These are phyloP conservation scores for Nigrospora oryzae DNA, from an alignment of 2,329 filamentous ascomycete genomes.

Conservation along the genomic window DNA sequence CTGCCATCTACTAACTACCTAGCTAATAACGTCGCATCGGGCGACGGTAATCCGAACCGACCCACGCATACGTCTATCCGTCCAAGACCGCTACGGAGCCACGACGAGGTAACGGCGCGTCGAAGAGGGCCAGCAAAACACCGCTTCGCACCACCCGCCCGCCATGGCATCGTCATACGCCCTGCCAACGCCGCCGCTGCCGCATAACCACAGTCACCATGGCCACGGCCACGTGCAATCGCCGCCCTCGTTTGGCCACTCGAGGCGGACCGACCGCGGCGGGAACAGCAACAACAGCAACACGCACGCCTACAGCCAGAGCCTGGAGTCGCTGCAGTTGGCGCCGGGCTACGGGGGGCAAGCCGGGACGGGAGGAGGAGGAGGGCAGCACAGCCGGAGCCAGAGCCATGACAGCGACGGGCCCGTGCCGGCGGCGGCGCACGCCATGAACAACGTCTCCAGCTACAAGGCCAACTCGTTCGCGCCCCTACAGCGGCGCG, in stretches of 20 bases:
- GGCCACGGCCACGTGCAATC: constrained; percentile 27
- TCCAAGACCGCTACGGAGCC: too few species aligned
- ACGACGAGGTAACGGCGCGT: too few species aligned
- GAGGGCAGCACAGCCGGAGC: constrained; percentile 17
- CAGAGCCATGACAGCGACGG: constrained; percentile 22
- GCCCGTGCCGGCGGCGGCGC: constrained; percentile 6
- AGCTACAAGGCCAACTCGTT: constrained; percentile 25
- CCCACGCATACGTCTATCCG: too few species aligned
- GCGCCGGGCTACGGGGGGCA: constrained; percentile 19
- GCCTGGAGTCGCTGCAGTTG: constrained; percentile 14
- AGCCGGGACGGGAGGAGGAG: constrained; percentile 9
- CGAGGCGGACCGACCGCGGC: constrained; percentile 21
- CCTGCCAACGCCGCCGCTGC: constrained; percentile 41
- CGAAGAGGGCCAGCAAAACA: too few species aligned
- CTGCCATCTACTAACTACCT: too few species aligned
- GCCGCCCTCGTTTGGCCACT: constrained; percentile 29
- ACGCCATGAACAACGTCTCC: constrained; percentile 14
- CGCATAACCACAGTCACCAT: constrained; percentile 35
- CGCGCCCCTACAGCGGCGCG: constrained; percentile 20
- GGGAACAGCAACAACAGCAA: constrained; percentile 4
- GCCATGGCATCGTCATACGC: constrained; percentile 44
- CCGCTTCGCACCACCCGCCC: neutral
- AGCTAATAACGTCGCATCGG: too few species aligned
- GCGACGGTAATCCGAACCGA: too few species aligned
- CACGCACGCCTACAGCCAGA: constrained; percentile 19